These are phyloP conservation scores for Botrytis pseudocinerea DNA, from an alignment of 2,329 filamentous ascomycete genomes.

Conservation along the genomic window DNA sequence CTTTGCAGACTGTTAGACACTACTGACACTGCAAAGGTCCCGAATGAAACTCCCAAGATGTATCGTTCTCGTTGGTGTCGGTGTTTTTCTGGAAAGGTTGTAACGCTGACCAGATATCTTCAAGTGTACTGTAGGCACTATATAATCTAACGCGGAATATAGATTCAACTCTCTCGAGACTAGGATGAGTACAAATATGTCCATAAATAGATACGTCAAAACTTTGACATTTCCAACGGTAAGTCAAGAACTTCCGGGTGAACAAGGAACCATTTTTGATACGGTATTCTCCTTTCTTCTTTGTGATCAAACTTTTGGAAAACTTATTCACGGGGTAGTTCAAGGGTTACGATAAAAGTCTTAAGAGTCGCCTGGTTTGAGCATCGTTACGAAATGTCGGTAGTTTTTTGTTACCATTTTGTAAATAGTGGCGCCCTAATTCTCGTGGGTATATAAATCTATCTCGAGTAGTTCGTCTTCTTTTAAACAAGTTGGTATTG, in stretches of 20 bases:
- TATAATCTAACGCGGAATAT: background rate
- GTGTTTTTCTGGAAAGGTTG: background rate
- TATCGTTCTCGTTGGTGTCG: background rate
- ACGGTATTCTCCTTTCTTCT: background rate
- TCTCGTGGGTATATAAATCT: background rate
- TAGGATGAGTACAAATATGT: background rate
- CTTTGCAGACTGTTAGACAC: background rate
- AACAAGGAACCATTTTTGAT: background rate
- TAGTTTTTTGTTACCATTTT: background rate
- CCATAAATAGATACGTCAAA: background rate
- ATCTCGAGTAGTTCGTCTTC: fast-evolving
- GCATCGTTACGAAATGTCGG: background rate
- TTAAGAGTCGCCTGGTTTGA: background rate
- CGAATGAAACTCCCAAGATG: background rate
- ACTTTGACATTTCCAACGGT: background rate
- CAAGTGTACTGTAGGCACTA: too few relatives aligned
- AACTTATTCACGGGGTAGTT: background rate
- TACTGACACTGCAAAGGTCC: background rate
- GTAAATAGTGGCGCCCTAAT: background rate
- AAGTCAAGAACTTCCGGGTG: background rate
- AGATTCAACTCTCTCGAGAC: background rate
- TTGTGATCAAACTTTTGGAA: background rate
- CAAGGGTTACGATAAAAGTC: background rate
- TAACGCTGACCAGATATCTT: background rate
- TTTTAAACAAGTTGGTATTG: background rate